These are phyloP conservation scores for Podosphaera fusca DNA, from an alignment of 2,329 filamentous ascomycete genomes.

Conservation along the genomic window DNA sequence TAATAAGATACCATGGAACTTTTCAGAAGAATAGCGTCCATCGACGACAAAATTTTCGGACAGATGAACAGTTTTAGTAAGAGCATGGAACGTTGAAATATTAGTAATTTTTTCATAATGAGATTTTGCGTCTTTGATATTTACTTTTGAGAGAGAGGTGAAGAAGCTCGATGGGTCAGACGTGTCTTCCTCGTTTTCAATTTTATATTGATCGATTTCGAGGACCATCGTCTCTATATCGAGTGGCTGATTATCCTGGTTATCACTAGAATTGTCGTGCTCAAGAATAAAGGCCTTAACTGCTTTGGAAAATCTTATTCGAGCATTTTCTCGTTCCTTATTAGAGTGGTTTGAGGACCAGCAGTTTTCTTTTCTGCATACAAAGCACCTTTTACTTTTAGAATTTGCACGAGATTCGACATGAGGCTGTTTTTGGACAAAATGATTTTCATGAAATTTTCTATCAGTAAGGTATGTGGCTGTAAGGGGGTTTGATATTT, in stretches of 20 bases:
- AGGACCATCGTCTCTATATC: background rate
- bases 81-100: background rate
- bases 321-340: background rate
- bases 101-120: background rate
- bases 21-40: too few relatives aligned
- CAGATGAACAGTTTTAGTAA: background rate
- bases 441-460: too few relatives aligned
- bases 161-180: background rate
- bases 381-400: background rate
- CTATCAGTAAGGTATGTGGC: too few relatives aligned
- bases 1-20: too few relatives aligned
- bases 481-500: background rate
- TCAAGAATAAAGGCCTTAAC: background rate
- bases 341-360: background rate
- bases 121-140: background rate
- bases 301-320: background rate
- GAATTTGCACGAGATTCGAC: too few relatives aligned
- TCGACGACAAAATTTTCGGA: background rate
- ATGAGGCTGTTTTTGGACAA: too few relatives aligned
- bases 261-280: background rate
- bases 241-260: background rate
- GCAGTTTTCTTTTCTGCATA: background rate
- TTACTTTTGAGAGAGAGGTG: background rate
- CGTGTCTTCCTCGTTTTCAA: background rate
- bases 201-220: background rate